phyloP scores from a whole-genome alignment of 225 moss, liverwort and hornwort genomes.

The Marchantia polymorpha region DNA sequence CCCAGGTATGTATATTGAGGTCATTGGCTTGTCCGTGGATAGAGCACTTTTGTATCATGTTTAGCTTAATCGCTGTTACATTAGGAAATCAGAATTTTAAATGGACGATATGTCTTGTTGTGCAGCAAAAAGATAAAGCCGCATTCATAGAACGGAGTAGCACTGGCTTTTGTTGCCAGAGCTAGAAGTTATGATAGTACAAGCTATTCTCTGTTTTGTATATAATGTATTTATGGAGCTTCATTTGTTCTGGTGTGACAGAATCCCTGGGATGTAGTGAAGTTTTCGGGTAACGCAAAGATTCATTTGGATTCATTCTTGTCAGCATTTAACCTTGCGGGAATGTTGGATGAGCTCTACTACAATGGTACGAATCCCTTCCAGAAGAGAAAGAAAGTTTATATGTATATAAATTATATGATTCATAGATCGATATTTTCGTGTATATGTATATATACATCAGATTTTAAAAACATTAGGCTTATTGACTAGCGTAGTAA shows the following conservation, averaged over 20 bases:
- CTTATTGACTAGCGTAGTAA: no score
- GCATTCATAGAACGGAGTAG: no score
- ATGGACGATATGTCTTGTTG: no score
- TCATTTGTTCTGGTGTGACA: conserved; percentile 36
- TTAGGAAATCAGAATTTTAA: no score
- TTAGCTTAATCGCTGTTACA: no score
- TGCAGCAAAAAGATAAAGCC: no score
- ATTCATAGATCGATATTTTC: no score
- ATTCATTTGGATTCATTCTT: conserved; percentile 86
- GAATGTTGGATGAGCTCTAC: conserved; percentile 63
- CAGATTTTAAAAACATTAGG: not conserved
- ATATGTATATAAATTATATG: not conserved
- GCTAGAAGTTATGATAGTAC: not conserved
- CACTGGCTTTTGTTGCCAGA: no score
- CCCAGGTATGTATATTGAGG: conserved; percentile 39
- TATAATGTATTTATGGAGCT: not conserved
- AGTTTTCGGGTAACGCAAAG: conserved; percentile 71
- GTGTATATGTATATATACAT: not conserved
- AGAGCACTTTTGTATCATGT: no score
- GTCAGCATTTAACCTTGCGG: conserved; percentile 77
- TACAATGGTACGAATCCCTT: conserved; percentile 48
- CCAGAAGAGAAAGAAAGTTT: not conserved
- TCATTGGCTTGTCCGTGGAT: not conserved
- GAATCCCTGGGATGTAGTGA: conserved; percentile 82
- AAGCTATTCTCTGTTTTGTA: not conserved